A percentile compares a stretch with the other conserved stretches of the same genome.
Conservation (phyloP, 1,284 basidiomycete genomes). For the Apiotrichum veenhuisii region DNA sequence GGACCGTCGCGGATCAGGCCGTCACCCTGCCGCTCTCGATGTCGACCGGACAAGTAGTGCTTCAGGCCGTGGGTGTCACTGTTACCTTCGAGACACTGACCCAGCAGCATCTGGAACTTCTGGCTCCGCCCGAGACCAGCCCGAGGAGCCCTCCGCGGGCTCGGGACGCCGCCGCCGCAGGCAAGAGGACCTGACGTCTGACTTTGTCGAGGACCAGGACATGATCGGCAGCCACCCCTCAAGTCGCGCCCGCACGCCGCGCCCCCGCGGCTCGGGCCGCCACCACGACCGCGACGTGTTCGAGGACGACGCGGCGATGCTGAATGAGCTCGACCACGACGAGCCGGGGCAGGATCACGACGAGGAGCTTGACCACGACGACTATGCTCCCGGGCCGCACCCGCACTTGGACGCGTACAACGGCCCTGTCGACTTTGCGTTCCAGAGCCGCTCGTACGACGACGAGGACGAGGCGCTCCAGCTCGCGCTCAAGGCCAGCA, state of each 20-base stretch:
- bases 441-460: constrained; percentile 57
- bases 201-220: constrained; percentile 14
- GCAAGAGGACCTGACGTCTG: constrained; percentile 15
- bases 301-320: constrained; percentile 12
- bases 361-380: constrained; percentile 26
- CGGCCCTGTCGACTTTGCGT: constrained; percentile 39
- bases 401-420: constrained; percentile 16
- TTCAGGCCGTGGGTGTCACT: constrained; percentile 17
- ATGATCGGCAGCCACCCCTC: not conserved
- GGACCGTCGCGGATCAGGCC: constrained; percentile 22
- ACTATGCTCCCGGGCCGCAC: constrained; percentile 22
- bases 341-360: constrained; percentile 25
- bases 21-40: not conserved
- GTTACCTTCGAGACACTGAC: not conserved
- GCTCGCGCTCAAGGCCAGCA: constrained; percentile 75
- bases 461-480: constrained; percentile 82
- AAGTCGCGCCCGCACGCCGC: constrained; percentile 10
- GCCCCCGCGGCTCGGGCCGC: not conserved
- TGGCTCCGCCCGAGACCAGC: not conserved
- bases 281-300: constrained; percentile 12
- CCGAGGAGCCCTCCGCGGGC: constrained; percentile 8
- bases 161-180: constrained; percentile 18
- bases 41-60: not conserved
- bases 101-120: constrained; percentile 17
- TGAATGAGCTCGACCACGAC: constrained; percentile 37